Percentiles rank a stretch among this genome's conserved stretches.
Evolutionary conservation across 257 asterid genomes (phyloP).

Genomic region (Solanum tacnaense): DNA sequence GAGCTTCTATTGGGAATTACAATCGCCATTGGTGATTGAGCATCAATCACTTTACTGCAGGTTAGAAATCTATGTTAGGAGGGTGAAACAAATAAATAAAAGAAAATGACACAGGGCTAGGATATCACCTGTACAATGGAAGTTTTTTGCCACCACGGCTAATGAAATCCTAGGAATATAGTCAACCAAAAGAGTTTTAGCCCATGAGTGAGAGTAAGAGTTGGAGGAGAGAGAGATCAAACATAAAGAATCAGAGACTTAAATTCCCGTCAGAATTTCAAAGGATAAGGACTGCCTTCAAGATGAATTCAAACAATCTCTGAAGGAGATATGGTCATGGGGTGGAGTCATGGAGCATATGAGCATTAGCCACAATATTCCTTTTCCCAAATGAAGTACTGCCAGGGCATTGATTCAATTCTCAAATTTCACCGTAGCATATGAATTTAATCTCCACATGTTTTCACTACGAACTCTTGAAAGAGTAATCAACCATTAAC

Average conservation of each 20-base stretch:
- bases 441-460: not conserved
- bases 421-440: not conserved
- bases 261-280: not conserved
- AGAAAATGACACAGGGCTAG: conserved; percentile 6
- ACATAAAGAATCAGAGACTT: not conserved
- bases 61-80: conserved; percentile 12
- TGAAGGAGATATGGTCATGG: not conserved
- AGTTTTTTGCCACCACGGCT: conserved; percentile 59
- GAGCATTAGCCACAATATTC: not conserved
- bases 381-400: not conserved
- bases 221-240: conserved; percentile 2
- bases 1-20: conserved; percentile 65
- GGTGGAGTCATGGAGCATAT: not conserved
- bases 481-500: not conserved
- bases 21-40: conserved; percentile 79
- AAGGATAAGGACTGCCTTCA: not conserved
- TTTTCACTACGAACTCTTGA: not conserved
- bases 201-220: not conserved
- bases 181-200: conserved; percentile 1
- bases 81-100: conserved; percentile 2
- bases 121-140: conserved; percentile 71
- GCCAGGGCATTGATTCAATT: not conserved
- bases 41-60: conserved; percentile 78
- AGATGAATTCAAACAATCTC: not conserved
- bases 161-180: conserved; percentile 56